phyloP scores from a whole-genome alignment of 2,329 filamentous ascomycete species.

The Aspergillus carbonarius region DNA sequence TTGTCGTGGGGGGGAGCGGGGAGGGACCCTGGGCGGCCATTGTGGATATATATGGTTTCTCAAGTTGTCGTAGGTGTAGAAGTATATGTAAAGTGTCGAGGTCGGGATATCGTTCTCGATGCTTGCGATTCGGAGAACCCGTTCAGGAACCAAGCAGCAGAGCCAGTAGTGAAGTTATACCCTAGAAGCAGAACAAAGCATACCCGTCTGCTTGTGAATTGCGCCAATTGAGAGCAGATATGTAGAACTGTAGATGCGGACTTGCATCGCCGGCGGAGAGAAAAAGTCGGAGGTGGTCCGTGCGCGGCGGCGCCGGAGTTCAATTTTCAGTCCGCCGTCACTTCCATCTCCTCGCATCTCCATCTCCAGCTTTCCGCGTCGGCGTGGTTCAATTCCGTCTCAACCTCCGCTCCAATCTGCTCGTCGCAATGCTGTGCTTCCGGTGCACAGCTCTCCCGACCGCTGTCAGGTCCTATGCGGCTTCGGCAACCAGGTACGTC shows the following conservation, averaged over 20 bases:
- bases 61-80: not conserved
- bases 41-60: constrained; percentile 15
- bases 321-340: constrained; percentile 33
- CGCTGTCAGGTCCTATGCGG: constrained; percentile 23
- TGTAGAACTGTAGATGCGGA: not conserved
- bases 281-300: constrained; percentile 27
- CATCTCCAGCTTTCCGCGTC: not conserved
- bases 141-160: not conserved
- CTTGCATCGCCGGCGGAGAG: not conserved
- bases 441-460: constrained; percentile 34
- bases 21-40: constrained; percentile 40
- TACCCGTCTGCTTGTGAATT: not conserved
- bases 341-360: constrained; percentile 16
- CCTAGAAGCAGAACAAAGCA: not conserved
- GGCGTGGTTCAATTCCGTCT: not conserved
- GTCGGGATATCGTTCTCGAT: not conserved
- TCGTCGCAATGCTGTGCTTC: constrained; percentile 34
- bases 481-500: constrained; percentile 26
- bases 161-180: not conserved
- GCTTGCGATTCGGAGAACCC: not conserved
- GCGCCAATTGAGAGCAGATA: not conserved
- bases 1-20: constrained; percentile 39
- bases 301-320: constrained; percentile 32
- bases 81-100: not conserved
- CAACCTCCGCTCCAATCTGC: not conserved